Evolutionary conservation across 2,329 filamentous ascomycete species (phyloP), one percentile per base, ranked within the genome.

Genomic region (Aspergillus arachidicola): DNA sequence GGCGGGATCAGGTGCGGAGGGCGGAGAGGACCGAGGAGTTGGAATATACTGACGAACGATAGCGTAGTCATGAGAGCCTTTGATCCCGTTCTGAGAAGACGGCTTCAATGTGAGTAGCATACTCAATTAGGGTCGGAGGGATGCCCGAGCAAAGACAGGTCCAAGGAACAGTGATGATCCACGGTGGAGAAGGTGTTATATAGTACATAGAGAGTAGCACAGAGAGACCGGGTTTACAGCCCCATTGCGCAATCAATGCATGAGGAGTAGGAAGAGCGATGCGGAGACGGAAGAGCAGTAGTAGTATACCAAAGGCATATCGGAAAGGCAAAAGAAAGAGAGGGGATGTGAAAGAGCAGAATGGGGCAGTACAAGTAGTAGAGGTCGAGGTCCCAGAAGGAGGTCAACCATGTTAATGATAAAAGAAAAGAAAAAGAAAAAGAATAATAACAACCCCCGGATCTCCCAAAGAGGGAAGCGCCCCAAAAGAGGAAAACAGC

Each of bases 71-170:
- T 83, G 79, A 72, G 80, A 79, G 66, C 76, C 75, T 72, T 79
- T 80, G 69, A 80, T 79, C 70, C 79, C 78, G 75, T 80, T 80
- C 73, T 82, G 78, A 72, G 78, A 75, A 67, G 78, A 76, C 71
- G 82, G 79, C 70, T 83, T 83, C 62, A 83, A 74, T 69, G 82
- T 84, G 76, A 85, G 82, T 77, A 84, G 82, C 82, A 84, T 84
- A 46, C 57, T 63, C 61, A 43, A 51, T 36, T 41, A 41, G 34
- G 56, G 54, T 43, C 55, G 56, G 61, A 45, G 34, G 32, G 30
- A 32, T 5, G 28, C 11, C 26, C 48, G 26, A 26, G 45, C 21
- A 48, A n/a, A 48, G 45, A 48, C 21, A 48, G 12, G 45, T 23
- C n/a, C 10, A 50, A 50, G 23, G 10, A 50, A n/a, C 26, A 28